Base-by-base conservation (phyloP, 805 yeast genomes). In the Kregervanrija fluxuum region DNA sequence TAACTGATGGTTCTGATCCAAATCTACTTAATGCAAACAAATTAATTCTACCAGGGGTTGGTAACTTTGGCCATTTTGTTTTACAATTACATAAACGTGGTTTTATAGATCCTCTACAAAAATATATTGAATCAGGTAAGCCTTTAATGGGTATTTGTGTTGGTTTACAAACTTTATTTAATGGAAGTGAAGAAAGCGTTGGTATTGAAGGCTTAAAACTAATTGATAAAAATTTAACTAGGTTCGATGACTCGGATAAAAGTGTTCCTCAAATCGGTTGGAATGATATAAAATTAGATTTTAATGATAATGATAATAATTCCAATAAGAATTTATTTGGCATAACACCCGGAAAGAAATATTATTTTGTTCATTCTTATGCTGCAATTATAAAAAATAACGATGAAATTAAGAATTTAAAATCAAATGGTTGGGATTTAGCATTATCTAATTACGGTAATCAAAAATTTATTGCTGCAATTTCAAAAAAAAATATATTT, bases 261-360 rank as follows among this genome's bases (percentile, higher is more conserved):
- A 75, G 96, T 11, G 99, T 93, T 8, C 99, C 99, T 1, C 90
- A 87, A 54, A 91, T 93, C 51, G 99, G 99, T 14, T 93, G 99
- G 99, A 91, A 89, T 60, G 57, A 62, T 3, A 43, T 52, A 32
- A 36, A 35, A 1, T 47, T 55, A 12, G 54, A 56, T 0, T 43
- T 49, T n/a, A 48, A 53, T 30, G 35, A 35, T 8, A 5, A 17
- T 22, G 28, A 22, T 6, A 22, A 22, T 22, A 35, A 43, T 4
- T 35, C 38, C 6, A 52, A 50, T 2, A 45, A 56, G 41, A 57
- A 68, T 1, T 67, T 85, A 22, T 91, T 70, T 60, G 84, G 85
- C 2, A 65, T 93, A 42, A 77, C 79, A 50, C 80, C 83, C 28
- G 66, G 65, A 38, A 75, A 77, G 52, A 84, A 87, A 60, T 93